Conservation (phyloP, 208 protist species). For the Angomonas deanei region DNA sequence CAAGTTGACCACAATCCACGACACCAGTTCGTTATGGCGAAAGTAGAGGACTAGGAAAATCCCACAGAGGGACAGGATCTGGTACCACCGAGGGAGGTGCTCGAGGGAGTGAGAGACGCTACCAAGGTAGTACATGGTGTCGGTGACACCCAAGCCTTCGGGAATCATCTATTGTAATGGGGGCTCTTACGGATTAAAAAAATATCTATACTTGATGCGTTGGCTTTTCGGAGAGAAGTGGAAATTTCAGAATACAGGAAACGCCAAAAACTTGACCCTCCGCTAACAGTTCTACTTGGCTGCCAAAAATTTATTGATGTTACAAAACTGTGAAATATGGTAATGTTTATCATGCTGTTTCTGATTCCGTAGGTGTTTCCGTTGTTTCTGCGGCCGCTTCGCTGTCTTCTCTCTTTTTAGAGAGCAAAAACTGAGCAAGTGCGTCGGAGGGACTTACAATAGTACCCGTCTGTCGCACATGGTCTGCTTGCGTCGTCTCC, state of each 20-base stretch:
- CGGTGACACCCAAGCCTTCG: neutral
- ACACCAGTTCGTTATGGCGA: conserved; percentile 59
- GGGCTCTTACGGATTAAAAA: neutral
- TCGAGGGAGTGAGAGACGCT: conserved; percentile 64
- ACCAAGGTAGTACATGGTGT: conserved; percentile 47
- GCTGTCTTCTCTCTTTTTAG: neutral
- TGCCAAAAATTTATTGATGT: neutral
- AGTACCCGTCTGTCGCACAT: too few relatives aligned
- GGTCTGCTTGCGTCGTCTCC: too few relatives aligned
- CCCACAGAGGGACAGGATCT: conserved; percentile 49
- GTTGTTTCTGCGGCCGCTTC: neutral
- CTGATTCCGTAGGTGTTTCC: neutral
- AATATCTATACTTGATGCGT: neutral
- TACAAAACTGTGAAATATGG: neutral
- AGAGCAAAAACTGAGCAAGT: neutral
- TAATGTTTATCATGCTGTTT: neutral
- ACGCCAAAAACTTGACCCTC: neutral
- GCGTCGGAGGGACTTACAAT: neutral
- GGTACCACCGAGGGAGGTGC: conserved; percentile 81
- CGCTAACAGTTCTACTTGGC: neutral
- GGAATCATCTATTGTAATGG: neutral
- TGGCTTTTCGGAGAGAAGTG: neutral
- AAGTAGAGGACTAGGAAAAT: conserved; percentile 71
- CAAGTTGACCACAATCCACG: conserved; percentile 63
- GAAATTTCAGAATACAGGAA: too few relatives aligned